Conservation (phyloP, 768 basidiomycete genomes). For the Tricholomella constricta region DNA sequence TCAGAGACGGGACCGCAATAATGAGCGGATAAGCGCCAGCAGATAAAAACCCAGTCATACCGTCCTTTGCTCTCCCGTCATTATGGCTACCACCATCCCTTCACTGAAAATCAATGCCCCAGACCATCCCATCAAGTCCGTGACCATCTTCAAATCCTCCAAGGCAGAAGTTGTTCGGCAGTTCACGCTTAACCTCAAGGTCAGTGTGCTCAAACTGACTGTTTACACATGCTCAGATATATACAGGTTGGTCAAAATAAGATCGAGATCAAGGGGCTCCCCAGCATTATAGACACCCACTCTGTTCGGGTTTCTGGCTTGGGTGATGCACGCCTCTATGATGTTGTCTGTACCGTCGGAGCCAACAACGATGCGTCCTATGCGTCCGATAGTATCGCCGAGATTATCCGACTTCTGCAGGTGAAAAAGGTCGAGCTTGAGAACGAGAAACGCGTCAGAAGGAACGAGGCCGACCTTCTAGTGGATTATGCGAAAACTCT, state of each 20-base stretch:
- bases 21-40: too few relatives aligned
- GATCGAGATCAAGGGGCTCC: slow-evolving; percentile 49
- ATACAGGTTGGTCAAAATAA: slow-evolving; percentile 54
- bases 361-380: slow-evolving; percentile 19
- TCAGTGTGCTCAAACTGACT: slow-evolving; percentile 20
- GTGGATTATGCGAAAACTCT: slow-evolving; percentile 46
- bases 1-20: too few relatives aligned
- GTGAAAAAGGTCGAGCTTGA: slow-evolving; percentile 38
- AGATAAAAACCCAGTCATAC: background rate
- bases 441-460: slow-evolving; percentile 38
- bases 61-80: background rate
- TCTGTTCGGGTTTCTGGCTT: slow-evolving; percentile 57
- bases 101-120: slow-evolving; percentile 30
- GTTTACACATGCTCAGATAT: background rate
- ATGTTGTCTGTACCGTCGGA: slow-evolving; percentile 51
- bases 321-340: slow-evolving; percentile 49
- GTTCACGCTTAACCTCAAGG: slow-evolving; percentile 51
- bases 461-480: slow-evolving; percentile 45
- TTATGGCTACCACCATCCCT: background rate
- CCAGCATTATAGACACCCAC: slow-evolving; percentile 51
- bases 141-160: slow-evolving; percentile 57
- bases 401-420: slow-evolving; percentile 37
- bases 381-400: slow-evolving; percentile 26
- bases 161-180: slow-evolving; percentile 58
- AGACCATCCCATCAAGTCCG: slow-evolving; percentile 50